phyloP scores from a whole-genome alignment of 768 basidiomycete genomes.

The Lactarius vividus region DNA sequence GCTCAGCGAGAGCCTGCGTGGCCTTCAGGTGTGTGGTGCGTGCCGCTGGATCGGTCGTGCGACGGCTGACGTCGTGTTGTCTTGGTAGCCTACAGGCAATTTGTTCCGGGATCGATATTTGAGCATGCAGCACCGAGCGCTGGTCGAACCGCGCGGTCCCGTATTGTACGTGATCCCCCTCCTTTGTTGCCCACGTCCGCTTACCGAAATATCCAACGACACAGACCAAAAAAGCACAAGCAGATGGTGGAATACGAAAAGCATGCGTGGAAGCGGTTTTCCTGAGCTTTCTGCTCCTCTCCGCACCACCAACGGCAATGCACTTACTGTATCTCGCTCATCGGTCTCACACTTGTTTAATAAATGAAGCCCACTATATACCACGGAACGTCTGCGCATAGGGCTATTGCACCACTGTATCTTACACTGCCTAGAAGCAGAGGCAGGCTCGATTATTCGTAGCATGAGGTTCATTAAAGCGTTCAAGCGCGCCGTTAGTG shows the following conservation, averaged over 20 bases:
- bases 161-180: constrained; percentile 53
- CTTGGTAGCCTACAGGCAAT: constrained; percentile 82
- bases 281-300: not conserved
- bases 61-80: not conserved
- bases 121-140: constrained; percentile 82
- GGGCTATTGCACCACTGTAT: constrained; percentile 15
- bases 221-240: constrained; percentile 52
- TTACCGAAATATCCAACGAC: constrained; percentile 15
- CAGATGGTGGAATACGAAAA: constrained; percentile 70
- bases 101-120: constrained; percentile 86
- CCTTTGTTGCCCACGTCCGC: not conserved
- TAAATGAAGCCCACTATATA: not conserved
- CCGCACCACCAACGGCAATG: not conserved
- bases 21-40: constrained; percentile 62
- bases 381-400: not conserved
- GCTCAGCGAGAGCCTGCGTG: constrained; percentile 77
- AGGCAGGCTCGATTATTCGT: not conserved
- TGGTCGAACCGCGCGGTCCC: constrained; percentile 82
- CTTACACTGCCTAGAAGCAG: constrained; percentile 5
- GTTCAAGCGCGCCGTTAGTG: not conserved
- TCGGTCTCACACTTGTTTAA: not conserved
- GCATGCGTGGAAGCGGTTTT: constrained; percentile 76
- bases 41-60: not conserved
- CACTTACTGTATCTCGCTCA: not conserved
- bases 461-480: constrained; percentile 2